These are phyloP conservation scores for Monosporascus sp. DNA, from an alignment of 2,329 filamentous ascomycete genomes.

Conservation along the genomic window DNA sequence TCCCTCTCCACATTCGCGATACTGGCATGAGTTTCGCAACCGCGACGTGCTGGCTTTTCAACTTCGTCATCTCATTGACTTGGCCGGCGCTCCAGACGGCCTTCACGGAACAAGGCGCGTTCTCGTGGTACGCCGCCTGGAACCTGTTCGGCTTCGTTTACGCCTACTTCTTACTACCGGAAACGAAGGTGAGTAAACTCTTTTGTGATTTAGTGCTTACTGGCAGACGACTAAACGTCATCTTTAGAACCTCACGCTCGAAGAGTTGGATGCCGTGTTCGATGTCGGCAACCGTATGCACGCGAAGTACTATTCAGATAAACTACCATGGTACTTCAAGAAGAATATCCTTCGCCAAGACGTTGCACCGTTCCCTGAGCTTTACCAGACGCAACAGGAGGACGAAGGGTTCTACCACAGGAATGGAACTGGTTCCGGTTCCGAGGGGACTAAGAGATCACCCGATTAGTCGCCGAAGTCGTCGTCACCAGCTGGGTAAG, in stretches of 20 bases:
- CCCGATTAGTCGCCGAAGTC: no score
- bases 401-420: neutral
- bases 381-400: slow-evolving; percentile 5
- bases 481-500: no score
- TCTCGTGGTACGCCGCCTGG: slow-evolving; percentile 41
- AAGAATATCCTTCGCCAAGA: slow-evolving; percentile 5
- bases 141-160: slow-evolving; percentile 39
- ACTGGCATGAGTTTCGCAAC: slow-evolving; percentile 54
- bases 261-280: slow-evolving; percentile 30
- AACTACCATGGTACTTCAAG: slow-evolving; percentile 10
- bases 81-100: slow-evolving; percentile 37
- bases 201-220: neutral
- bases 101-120: slow-evolving; percentile 38
- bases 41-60: slow-evolving; percentile 38
- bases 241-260: slow-evolving; percentile 22
- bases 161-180: slow-evolving; percentile 32
- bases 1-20: slow-evolving; percentile 55
- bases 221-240: neutral
- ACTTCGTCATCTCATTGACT: slow-evolving; percentile 28
- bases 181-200: slow-evolving; percentile 30
- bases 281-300: slow-evolving; percentile 6
- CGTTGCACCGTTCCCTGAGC: slow-evolving; percentile 2
- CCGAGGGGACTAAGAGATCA: no score
- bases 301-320: slow-evolving; percentile 5
- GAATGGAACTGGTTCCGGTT: neutral